Evolutionary conservation across 257 asterid species (phyloP), one percentile per base, ranked within the genome.

Genomic region (Ophiorrhiza pumila): DNA sequence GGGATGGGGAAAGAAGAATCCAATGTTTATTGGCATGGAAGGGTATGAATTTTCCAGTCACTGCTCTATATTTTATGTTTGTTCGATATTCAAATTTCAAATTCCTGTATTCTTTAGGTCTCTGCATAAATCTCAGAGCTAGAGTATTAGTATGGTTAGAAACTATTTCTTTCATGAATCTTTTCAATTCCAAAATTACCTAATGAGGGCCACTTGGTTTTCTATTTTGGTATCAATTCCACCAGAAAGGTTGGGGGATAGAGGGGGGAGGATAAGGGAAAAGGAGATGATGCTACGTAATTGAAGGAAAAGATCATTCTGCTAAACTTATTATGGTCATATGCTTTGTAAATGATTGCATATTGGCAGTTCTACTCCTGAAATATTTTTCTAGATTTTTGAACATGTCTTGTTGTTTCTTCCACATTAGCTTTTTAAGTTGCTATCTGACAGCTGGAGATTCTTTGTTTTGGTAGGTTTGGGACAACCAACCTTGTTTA

Each of bases 1-100:
- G 96, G 82, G 68, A 79, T 78, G 75, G 89, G 87, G 80, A 93
- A 82, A 80, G 91, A 80, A 14, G 43, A 80, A 81, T 83, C 95
- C 65, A 84, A 80, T 63, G 78, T 91, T 74, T 91, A 91, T 83
- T 91, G 96, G 96, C 90, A 81, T 72, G 97, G 99, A 86, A 71
- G 82, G 81, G 85, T 81, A 81, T 49, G 71, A 52, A 68, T 22
- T 37, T 66, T 46, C 77, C 61, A n/a, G 22, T 35, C 37, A 25
- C 57, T 20, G 3, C 45, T 60, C 25, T 35, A 22, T 39, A 53
- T 42, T 47, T 20, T n/a, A 17, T 34, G 14, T 34, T 61, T 43
- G 12, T 65, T 35, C 8, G 68, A 17, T 18, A 13, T 4, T 23
- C n/a, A 59, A 20, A 46, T n/a, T 27, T 1, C 9, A 68, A 68